A percentile compares a stretch with the other conserved stretches of the same genome.
phyloP scores from a whole-genome alignment of 2,329 filamentous ascomycete species.

The Alternaria gansuensis region DNA sequence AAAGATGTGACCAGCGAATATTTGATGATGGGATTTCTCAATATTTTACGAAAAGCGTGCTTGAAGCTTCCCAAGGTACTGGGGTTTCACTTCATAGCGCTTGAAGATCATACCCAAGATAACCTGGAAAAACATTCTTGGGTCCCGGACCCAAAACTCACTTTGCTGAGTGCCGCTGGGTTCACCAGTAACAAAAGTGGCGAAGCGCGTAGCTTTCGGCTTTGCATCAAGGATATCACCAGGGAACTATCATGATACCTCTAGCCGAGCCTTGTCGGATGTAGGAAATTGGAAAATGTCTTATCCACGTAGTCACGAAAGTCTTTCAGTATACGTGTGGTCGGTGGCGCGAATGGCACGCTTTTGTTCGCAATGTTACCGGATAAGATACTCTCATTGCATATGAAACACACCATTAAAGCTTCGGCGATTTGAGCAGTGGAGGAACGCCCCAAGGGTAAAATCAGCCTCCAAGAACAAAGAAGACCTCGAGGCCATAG shows the following conservation, averaged over 20 bases:
- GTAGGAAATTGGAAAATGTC: constrained; percentile 50
- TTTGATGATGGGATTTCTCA: constrained; percentile 45
- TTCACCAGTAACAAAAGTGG: constrained; percentile 34
- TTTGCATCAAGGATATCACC: constrained; percentile 37
- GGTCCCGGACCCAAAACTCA: constrained; percentile 43
- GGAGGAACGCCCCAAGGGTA: no score
- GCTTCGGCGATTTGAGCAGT: constrained; percentile 26
- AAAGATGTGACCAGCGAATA: constrained; percentile 42
- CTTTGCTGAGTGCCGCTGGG: constrained; percentile 43
- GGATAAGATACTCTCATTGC: constrained; percentile 40
- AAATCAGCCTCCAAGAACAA: no score
- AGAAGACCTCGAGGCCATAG: no score
- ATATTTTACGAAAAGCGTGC: constrained; percentile 47
- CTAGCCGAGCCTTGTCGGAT: constrained; percentile 36
- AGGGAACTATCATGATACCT: constrained; percentile 42
- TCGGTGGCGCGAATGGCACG: constrained; percentile 49
- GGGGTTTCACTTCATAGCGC: constrained; percentile 41
- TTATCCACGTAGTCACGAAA: constrained; percentile 42
- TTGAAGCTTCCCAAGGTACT: constrained; percentile 42
- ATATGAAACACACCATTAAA: no score
- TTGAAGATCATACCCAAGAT: constrained; percentile 48
- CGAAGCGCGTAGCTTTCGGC: constrained; percentile 36
- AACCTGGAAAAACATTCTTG: constrained; percentile 52
- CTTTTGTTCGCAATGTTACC: constrained; percentile 55
- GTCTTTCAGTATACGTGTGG: constrained; percentile 37